Conservation (phyloP, 2,329 filamentous ascomycete genomes). For the Pseudocercospora eumusae region DNA sequence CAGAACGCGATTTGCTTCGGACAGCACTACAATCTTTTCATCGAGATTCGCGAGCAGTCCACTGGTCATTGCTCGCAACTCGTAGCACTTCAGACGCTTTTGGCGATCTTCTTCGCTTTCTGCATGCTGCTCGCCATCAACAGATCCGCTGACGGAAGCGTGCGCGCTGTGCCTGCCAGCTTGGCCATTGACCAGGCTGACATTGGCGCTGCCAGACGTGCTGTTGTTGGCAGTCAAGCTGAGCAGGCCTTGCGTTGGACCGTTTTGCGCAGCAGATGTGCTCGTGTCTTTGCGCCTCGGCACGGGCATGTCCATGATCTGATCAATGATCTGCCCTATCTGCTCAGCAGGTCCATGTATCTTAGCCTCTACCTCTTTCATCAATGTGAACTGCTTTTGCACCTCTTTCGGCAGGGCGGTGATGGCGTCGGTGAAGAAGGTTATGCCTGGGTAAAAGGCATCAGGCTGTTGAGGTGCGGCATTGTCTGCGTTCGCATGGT, state of each 20-base stretch:
- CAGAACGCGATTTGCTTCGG: slow-evolving; percentile 86
- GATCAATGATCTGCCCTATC: slow-evolving; percentile 72
- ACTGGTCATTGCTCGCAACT: slow-evolving; percentile 74
- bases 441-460: slow-evolving; percentile 66
- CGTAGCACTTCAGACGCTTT: slow-evolving; percentile 58
- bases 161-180: slow-evolving; percentile 30
- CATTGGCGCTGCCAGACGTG: slow-evolving; percentile 41
- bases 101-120: slow-evolving; percentile 53
- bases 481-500: slow-evolving; percentile 32
- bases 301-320: slow-evolving; percentile 54
- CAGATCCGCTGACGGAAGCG: slow-evolving; percentile 31
- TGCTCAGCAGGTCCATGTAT: slow-evolving; percentile 84
- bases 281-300: slow-evolving; percentile 39
- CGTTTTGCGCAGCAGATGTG: slow-evolving; percentile 12
- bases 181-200: slow-evolving; percentile 43
- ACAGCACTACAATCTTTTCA: slow-evolving; percentile 96
- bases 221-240: slow-evolving; percentile 45
- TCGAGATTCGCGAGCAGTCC: slow-evolving; percentile 89
- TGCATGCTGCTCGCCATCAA: slow-evolving; percentile 32
- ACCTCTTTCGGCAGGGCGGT: slow-evolving; percentile 92
- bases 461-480: slow-evolving; percentile 35
- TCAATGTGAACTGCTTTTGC: slow-evolving; percentile 88
- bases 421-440: slow-evolving; percentile 85
- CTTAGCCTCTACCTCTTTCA: slow-evolving; percentile 98
- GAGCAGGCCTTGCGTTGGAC: slow-evolving; percentile 27